Base-by-base conservation (phyloP, 139 green algal species). In the Yamagishiella unicocca region DNA sequence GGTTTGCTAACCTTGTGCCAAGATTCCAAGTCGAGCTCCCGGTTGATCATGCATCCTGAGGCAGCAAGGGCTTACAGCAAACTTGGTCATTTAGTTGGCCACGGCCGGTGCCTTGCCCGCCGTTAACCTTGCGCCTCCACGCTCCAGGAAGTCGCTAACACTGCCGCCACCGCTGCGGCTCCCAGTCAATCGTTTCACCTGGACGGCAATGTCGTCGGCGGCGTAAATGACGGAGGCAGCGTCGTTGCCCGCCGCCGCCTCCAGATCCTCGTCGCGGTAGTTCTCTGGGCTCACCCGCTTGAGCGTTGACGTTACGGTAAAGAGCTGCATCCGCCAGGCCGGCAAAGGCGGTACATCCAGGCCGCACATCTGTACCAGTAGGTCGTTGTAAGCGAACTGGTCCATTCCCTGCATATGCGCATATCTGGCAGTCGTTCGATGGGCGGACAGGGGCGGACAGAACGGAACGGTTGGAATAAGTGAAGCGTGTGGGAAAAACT, bases 351-450 rank as follows among this genome's bases (percentile, higher is more conserved):
- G 0, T 35, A 90, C 83, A 25, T 91, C 89, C 2, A 73, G 88
- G 1, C 89, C 90, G 54, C 85, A 91, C 29, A 80, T 6, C 21
- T 45, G 29, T 0, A 77, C 88, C 33, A 95, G 84, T 58, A 76
- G 46, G 2, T 88, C 85, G 50, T 93, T 91, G 88, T 95, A 95
- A 0, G 74, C 83, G 71, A 90, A 93, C 84, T 95, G 93, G 14
- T 82, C 40, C 50, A 90, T 37, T 58, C 83, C 38, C 33, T 88
- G 83, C 64, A 78, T 82, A 74, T 92, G 91, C 25, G 53, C n/a
- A 66, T 87, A 85, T 58, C 84, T 80, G 68, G 29, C 31, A 40
- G 2, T 38, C n/a, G n/a, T n/a, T n/a, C n/a, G n/a, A n/a, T n/a
- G n/a, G n/a, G n/a, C n/a, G n/a, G n/a, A n/a, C n/a, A n/a, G n/a